These are phyloP conservation scores for Dovyalis caffra DNA, from an alignment of 345 rosid species.

Conservation along the genomic window DNA sequence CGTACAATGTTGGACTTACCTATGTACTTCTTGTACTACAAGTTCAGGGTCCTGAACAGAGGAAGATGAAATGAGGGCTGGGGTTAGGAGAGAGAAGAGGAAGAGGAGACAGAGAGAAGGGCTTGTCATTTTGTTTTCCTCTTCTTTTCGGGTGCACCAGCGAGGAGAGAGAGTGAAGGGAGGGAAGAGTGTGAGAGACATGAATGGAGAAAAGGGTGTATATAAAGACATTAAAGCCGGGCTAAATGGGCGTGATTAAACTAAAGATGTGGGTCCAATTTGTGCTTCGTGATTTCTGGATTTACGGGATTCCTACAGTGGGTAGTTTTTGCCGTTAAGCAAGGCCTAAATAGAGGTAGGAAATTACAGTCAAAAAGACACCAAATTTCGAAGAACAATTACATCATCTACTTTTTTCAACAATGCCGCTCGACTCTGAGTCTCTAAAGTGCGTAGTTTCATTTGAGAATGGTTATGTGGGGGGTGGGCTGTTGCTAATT, in stretches of 20 bases:
- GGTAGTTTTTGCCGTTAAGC: constrained; percentile 43
- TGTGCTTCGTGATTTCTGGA: constrained; percentile 48
- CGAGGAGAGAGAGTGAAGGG: not conserved
- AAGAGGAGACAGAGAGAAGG: constrained; percentile 3
- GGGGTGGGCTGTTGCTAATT: no score
- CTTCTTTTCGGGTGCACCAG: no score
- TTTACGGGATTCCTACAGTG: constrained; percentile 39
- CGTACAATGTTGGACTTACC: not conserved
- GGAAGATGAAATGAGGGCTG: constrained; percentile 17
- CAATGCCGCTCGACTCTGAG: not conserved
- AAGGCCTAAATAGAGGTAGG: constrained; percentile 5
- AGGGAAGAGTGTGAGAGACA: constrained; percentile 2
- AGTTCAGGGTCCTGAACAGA: constrained; percentile 25
- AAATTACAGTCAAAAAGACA: constrained; percentile 20
- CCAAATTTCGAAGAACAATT: not conserved
- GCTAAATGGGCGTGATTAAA: constrained; percentile 30
- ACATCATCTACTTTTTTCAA: not conserved
- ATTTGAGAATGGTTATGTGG: no score
- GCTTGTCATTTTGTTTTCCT: constrained; percentile 23
- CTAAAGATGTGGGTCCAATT: constrained; percentile 31
- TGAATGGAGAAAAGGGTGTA: constrained; percentile 7
- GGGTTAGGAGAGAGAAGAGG: constrained; percentile 2
- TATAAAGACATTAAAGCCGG: constrained; percentile 41
- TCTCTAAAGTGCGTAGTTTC: no score
- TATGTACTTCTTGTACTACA: constrained; percentile 20